These are phyloP conservation scores for Corymbia citriodora DNA, from an alignment of 441 rosid species.

Conservation along the genomic window DNA sequence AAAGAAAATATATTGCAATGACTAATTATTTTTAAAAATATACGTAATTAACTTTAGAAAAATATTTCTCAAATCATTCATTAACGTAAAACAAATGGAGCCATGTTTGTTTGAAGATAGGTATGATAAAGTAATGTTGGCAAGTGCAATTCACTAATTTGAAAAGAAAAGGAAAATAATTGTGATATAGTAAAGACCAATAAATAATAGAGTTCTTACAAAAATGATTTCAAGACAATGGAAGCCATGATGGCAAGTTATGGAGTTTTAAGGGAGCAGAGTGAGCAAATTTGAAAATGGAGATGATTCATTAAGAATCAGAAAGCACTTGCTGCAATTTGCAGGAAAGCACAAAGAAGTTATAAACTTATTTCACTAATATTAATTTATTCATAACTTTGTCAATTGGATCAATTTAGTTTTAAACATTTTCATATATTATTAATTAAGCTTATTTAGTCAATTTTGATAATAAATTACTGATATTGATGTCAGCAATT, in stretches of 20 bases:
- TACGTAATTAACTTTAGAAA: not conserved
- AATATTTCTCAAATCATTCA: not conserved
- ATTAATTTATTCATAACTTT: too few species aligned
- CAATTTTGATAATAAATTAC: too few species aligned
- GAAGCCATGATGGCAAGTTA: not conserved
- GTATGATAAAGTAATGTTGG: not conserved
- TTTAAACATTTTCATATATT: not conserved
- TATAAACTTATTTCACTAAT: not conserved
- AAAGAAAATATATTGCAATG: not conserved
- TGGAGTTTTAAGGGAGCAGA: not conserved
- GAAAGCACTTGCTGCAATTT: not conserved
- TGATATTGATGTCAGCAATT: accelerated
- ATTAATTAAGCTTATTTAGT: too few species aligned
- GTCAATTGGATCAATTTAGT: not conserved
- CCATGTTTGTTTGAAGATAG: not conserved
- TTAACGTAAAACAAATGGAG: not conserved
- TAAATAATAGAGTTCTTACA: not conserved
- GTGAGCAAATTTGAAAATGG: too few species aligned
- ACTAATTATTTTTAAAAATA: not conserved
- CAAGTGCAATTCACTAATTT: not conserved
- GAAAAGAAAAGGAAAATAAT: not conserved
- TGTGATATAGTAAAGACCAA: not conserved
- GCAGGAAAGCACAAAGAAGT: not conserved
- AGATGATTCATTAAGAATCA: not conserved
- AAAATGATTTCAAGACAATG: not conserved